Base-by-base conservation (phyloP, 371 early-diverging fungal genomes). In the Mucor indicus region DNA sequence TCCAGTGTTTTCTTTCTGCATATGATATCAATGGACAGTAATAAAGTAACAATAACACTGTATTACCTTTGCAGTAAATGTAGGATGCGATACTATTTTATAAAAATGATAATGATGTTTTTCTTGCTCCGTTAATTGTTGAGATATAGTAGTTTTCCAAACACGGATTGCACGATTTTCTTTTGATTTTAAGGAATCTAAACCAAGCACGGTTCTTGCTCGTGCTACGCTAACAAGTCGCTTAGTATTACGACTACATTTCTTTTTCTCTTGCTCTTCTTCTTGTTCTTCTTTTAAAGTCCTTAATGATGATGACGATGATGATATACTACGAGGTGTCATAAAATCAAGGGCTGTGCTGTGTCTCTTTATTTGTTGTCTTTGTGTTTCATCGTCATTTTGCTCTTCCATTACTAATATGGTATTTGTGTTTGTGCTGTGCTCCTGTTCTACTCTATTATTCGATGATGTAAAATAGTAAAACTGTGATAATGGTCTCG, bases 401-500 rank as follows among this genome's bases (percentile, higher is more conserved):
- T 16, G 23, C 19, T 44, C 17, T 31, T 31, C 13, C 31, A 23
- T 44, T 31, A 31, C 8, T 24, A n/a, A 16, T 16, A n/a, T n/a
- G n/a, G n/a, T n/a, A n/a, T n/a, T n/a, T n/a, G n/a, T n/a, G n/a
- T n/a, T n/a, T n/a, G n/a, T n/a, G n/a, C n/a, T n/a, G n/a, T n/a
- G 3, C 22, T 53, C 33, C 13, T 53, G 42, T 35, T 55, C 41
- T 8, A 27, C 36, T n/a, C n/a, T n/a, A n/a, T n/a, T n/a, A n/a
- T n/a, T n/a, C n/a, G n/a, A n/a, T n/a, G n/a, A n/a, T 21, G 19
- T 35, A 0, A 44, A 30, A 24, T 43, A 55, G 33, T 53, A 58
- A 37, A 58, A 58, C 25, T 58, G 59, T 12, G 59, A 58, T 4
- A 58, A 25, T 7, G 59, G 59, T 35, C 58, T 47, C 2, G 48